phyloP scores from a whole-genome alignment of 2,329 filamentous ascomycete species.

The Elsinoe arachidis region DNA sequence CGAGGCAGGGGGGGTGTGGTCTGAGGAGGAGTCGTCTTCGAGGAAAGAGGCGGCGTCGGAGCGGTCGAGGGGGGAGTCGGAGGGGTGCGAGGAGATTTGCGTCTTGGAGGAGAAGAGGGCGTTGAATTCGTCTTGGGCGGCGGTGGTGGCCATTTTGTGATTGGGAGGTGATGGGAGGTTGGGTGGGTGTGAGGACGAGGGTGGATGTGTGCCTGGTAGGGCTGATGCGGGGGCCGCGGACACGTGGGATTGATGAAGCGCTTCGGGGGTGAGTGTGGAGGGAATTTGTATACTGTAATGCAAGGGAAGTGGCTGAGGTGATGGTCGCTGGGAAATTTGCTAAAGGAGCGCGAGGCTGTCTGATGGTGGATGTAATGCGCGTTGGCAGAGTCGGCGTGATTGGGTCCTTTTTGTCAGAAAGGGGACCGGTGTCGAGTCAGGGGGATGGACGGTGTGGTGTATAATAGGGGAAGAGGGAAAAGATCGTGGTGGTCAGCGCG shows the following conservation, averaged over 20 bases:
- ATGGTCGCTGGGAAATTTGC: not conserved
- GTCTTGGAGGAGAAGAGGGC: slow-evolving; percentile 42
- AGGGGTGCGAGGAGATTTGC: slow-evolving; percentile 35
- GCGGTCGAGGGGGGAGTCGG: slow-evolving; percentile 39
- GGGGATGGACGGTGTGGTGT: not conserved
- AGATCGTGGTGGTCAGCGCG: not conserved
- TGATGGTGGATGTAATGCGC: slow-evolving; percentile 1
- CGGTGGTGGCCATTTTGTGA: slow-evolving; percentile 17
- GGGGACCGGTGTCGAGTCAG: slow-evolving; percentile 10
- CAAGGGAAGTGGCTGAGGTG: not conserved
- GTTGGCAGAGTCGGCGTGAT: slow-evolving; percentile 3
- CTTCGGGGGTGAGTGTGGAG: not conserved
- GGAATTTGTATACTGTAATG: not conserved
- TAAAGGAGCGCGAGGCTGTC: slow-evolving; percentile 2
- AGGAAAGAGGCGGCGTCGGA: slow-evolving; percentile 27
- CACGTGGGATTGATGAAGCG: slow-evolving; percentile 7
- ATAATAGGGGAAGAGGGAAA: not conserved
- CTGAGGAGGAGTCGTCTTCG: slow-evolving; percentile 31
- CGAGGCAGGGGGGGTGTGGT: slow-evolving; percentile 26
- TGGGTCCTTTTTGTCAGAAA: slow-evolving; percentile 7
- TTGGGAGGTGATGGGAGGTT: not conserved
- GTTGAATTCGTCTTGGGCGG: slow-evolving; percentile 45
- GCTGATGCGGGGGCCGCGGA: not conserved
- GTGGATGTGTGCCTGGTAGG: slow-evolving; percentile 8
- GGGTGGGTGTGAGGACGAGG: not conserved